Conservation (phyloP, 2,329 filamentous ascomycete genomes). For the Verticillium nubilum region DNA sequence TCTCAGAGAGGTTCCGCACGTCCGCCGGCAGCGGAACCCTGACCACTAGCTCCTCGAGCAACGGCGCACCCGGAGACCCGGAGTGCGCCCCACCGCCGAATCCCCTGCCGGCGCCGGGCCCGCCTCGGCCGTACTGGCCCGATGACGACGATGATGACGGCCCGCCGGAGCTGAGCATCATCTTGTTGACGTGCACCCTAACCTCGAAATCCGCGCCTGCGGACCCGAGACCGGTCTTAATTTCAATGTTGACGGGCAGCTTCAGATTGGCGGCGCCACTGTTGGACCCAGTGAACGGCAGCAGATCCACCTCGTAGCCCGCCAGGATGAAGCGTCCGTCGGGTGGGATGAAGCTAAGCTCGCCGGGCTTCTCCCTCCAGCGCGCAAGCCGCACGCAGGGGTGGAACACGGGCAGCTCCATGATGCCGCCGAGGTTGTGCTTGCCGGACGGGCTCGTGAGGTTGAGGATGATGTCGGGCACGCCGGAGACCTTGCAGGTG, state of each 20-base stretch:
- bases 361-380: conserved; percentile 84
- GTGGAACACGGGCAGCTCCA: conserved; percentile 91
- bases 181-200: conserved; percentile 63
- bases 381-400: conserved; percentile 86
- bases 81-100: conserved; percentile 41
- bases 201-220: conserved; percentile 85
- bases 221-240: conserved; percentile 73
- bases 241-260: conserved; percentile 74
- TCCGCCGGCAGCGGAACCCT: conserved; percentile 72
- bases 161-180: conserved; percentile 43
- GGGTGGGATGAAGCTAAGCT: conserved; percentile 92
- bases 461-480: conserved; percentile 81
- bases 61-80: conserved; percentile 52
- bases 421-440: conserved; percentile 65
- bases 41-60: conserved; percentile 72
- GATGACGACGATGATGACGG: conserved; percentile 26
- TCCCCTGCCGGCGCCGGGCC: conserved; percentile 27
- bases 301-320: conserved; percentile 87
- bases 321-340: conserved; percentile 91
- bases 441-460: conserved; percentile 78
- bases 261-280: conserved; percentile 58
- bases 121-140: conserved; percentile 35
- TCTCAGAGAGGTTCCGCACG: conserved; percentile 78
- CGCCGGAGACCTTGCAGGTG: conserved; percentile 88
- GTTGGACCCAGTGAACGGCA: conserved; percentile 62